Percentiles rank a stretch among this genome's conserved stretches.
Evolutionary conservation across 805 yeast species (phyloP).

Genomic region (Cyberlindnera sargentensis): DNA sequence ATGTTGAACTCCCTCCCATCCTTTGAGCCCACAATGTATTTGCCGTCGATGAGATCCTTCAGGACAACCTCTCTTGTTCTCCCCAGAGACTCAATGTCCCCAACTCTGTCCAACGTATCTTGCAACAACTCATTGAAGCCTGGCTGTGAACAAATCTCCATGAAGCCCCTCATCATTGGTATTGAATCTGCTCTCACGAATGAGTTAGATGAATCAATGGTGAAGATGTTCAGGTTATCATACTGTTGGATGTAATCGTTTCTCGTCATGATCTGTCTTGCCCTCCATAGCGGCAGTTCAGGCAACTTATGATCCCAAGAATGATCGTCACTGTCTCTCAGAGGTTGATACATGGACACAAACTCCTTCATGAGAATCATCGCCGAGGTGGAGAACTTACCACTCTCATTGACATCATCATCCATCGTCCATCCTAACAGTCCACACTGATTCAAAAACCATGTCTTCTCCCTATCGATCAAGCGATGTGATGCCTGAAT

Average conservation of each 20-base stretch:
- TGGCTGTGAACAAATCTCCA: constrained; percentile 66
- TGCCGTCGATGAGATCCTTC: constrained; percentile 58
- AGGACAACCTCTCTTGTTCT: constrained; percentile 71
- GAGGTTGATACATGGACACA: constrained; percentile 43
- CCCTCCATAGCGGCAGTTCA: constrained; percentile 74
- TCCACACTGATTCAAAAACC: constrained; percentile 83
- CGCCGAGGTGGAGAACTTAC: constrained; percentile 68
- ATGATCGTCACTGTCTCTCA: constrained; percentile 25
- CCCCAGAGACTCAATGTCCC: constrained; percentile 69
- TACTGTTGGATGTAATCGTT: constrained; percentile 71
- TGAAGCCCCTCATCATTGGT: constrained; percentile 86
- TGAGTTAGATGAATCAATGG: constrained; percentile 61
- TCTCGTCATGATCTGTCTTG: constrained; percentile 79
- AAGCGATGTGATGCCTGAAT: constrained; percentile 58
- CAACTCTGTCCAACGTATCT: constrained; percentile 60
- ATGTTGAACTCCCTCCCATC: constrained; percentile 6
- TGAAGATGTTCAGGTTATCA: constrained; percentile 72
- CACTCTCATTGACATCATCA: constrained; percentile 82
- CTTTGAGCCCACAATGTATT: constrained; percentile 27
- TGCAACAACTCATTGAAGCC: constrained; percentile 61
- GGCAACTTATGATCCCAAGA: constrained; percentile 50
- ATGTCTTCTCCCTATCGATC: constrained; percentile 74
- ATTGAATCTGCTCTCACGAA: constrained; percentile 75
- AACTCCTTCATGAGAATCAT: constrained; percentile 65
- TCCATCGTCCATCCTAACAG: constrained; percentile 74